Evolutionary conservation across 352 stramenopile genomes (phyloP), one percentile per base, ranked within the genome.

Genomic region (Phytophthora macrochlamydospora): DNA sequence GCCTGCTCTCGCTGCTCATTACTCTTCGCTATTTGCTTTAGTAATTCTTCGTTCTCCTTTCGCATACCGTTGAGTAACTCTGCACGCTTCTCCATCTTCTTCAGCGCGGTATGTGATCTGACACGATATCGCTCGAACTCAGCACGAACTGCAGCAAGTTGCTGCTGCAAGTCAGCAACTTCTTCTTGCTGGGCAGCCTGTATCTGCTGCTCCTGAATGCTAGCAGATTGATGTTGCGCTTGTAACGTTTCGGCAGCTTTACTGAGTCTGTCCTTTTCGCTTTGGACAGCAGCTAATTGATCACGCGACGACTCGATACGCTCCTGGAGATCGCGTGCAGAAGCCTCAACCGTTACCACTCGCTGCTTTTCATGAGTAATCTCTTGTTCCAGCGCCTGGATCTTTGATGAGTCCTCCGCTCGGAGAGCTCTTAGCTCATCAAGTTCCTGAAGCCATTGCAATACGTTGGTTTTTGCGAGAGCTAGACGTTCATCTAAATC

Each of bases 51-150:
- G 24, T 92, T 93, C 53, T 91, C 86, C 35, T 87, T 91, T 13
- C 77, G 79, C 86, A 93, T 94, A 11, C 76, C 75, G 49, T 94
- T 94, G 31, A 94, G 70, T 14, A 94, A 56, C 56, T 93, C 84
- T 8, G 85, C 79, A 30, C 87, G 79, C 56, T 90, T 93, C 62
- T 95, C 87, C 38, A 93, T 76, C 59, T 93, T 93, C 65, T 93
- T 93, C 3, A 95, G 55, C 2, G 87, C 87, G 1, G 87, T 76
- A 48, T 90, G 85, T 7, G 83, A 91, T 12, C 81, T 72, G 37
- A 73, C 66, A 46, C 85, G 81, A 42, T 95, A 95, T 45, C 74
- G 66, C 55, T 92, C 83, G 53, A 91, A 95, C 28, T 92, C 81
- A 11, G 31, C 60, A 51, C 75, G 75, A 0, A 87, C 43, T 7